Conservation (phyloP, 345 rosid genomes). For the Eucalyptus tenuipes region DNA sequence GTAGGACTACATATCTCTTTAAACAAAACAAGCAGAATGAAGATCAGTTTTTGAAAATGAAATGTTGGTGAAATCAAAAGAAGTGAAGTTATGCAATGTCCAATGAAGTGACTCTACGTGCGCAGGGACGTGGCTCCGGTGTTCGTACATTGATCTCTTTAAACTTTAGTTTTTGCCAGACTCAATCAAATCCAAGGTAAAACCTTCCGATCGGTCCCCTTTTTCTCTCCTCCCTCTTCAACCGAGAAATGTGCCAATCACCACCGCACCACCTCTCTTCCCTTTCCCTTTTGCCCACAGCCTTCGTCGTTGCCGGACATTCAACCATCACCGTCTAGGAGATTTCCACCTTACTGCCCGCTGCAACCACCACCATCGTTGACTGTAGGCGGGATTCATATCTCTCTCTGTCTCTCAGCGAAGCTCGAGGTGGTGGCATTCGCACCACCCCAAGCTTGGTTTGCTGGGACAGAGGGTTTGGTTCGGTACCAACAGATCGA, state of each 20-base stretch:
- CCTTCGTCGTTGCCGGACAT: background rate
- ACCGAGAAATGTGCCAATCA: background rate
- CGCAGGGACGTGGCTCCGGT: background rate
- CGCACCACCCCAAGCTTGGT: background rate
- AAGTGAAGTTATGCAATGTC: background rate
- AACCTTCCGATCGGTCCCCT: background rate
- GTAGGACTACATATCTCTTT: background rate
- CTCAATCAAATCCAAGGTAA: background rate
- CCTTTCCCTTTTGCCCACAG: background rate
- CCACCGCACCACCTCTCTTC: background rate
- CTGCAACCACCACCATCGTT: background rate
- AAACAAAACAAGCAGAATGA: background rate
- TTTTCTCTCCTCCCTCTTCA: background rate
- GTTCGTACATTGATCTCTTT: background rate
- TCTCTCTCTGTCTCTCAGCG: background rate
- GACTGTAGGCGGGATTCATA: background rate
- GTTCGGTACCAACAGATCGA: fast-evolving
- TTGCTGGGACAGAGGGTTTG: background rate
- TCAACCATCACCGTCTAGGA: background rate
- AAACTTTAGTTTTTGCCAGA: background rate
- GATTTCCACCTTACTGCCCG: background rate
- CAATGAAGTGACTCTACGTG: background rate
- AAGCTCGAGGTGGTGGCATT: background rate
- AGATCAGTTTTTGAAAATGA: background rate
- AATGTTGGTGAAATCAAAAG: background rate